A percentile compares a stretch with the other conserved stretches of the same genome.
Evolutionary conservation across 768 basidiomycete species (phyloP).

Genomic region (Suillus americanus): DNA sequence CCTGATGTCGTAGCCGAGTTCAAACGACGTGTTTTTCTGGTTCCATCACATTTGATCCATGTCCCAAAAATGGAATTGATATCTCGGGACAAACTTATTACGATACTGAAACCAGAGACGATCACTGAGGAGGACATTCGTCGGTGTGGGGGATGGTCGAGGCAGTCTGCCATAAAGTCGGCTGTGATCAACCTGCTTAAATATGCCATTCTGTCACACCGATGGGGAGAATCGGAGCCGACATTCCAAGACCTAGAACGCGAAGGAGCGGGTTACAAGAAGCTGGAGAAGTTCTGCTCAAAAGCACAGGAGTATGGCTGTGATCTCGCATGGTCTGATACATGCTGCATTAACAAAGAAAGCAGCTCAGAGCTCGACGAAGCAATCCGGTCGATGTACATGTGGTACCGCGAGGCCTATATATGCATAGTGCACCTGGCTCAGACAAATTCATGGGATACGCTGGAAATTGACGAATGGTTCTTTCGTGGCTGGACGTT

Average conservation of each 20-base stretch:
- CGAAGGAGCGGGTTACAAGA: slow-evolving; percentile 12
- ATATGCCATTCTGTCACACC: slow-evolving; percentile 14
- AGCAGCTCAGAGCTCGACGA: slow-evolving; percentile 19
- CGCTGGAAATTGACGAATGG: slow-evolving; percentile 9
- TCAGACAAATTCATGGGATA: background rate
- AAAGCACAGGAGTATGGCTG: slow-evolving; percentile 5
- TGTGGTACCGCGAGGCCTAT: slow-evolving; percentile 17
- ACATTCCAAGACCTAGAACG: slow-evolving; percentile 1
- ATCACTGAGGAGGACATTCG: slow-evolving; percentile 1
- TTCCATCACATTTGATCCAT: slow-evolving; percentile 6
- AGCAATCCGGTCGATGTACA: slow-evolving; percentile 18
- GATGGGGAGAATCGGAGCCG: slow-evolving; percentile 10
- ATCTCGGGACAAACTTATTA: background rate
- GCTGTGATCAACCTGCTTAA: background rate
- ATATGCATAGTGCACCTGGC: slow-evolving; percentile 15
- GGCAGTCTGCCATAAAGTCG: background rate
- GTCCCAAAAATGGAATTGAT: slow-evolving; percentile 5
- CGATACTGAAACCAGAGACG: slow-evolving; percentile 5
- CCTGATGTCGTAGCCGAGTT: slow-evolving; percentile 4
- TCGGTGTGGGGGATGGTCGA: background rate
- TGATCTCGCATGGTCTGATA: slow-evolving; percentile 13
- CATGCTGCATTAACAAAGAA: slow-evolving; percentile 14
- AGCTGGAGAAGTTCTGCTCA: background rate
- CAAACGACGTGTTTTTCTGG: slow-evolving; percentile 7
- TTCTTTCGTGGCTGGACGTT: slow-evolving; percentile 17